Evolutionary conservation across 768 basidiomycete species (phyloP).

Genomic region (Amanita rimosa): DNA sequence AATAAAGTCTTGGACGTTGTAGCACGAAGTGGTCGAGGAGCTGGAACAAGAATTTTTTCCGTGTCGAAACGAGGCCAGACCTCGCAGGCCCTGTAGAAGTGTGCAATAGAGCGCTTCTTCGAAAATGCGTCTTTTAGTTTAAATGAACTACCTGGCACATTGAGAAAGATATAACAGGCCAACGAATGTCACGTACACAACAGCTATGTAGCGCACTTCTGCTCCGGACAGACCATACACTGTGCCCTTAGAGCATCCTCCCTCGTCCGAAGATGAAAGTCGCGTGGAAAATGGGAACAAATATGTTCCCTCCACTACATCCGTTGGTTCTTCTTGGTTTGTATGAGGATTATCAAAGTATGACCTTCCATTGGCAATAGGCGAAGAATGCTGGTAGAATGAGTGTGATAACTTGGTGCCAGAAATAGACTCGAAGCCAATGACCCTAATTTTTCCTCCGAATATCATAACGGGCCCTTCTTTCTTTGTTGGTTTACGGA

Average conservation of each 20-base stretch:
- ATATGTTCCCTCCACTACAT: conserved; percentile 57
- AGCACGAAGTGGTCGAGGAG: conserved; percentile 46
- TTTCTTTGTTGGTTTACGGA: conserved; percentile 44
- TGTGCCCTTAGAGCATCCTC: conserved; percentile 47
- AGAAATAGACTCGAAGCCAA: conserved; percentile 73
- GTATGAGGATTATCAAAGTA: conserved; percentile 30
- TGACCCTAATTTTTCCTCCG: conserved; percentile 66
- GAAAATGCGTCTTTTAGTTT: conserved; percentile 61
- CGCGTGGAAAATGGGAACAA: conserved; percentile 61
- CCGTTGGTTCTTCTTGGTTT: conserved; percentile 46
- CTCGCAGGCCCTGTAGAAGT: conserved; percentile 79
- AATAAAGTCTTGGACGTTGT: conserved; percentile 43
- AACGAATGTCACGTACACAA: conserved; percentile 43
- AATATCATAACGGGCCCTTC: conserved; percentile 52
- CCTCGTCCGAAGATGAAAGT: conserved; percentile 44
- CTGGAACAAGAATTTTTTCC: conserved; percentile 44
- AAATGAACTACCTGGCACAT: conserved; percentile 39
- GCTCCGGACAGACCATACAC: conserved; percentile 46
- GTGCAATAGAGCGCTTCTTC: conserved; percentile 62
- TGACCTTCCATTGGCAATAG: conserved; percentile 38
- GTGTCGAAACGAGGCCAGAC: conserved; percentile 72
- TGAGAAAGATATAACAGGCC: background rate
- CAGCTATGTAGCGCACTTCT: conserved; percentile 65
- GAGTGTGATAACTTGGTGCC: conserved; percentile 52
- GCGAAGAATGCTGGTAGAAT: conserved; percentile 68